Conservation (phyloP, 306 rosid species). For the Astragalus membranaceus region DNA sequence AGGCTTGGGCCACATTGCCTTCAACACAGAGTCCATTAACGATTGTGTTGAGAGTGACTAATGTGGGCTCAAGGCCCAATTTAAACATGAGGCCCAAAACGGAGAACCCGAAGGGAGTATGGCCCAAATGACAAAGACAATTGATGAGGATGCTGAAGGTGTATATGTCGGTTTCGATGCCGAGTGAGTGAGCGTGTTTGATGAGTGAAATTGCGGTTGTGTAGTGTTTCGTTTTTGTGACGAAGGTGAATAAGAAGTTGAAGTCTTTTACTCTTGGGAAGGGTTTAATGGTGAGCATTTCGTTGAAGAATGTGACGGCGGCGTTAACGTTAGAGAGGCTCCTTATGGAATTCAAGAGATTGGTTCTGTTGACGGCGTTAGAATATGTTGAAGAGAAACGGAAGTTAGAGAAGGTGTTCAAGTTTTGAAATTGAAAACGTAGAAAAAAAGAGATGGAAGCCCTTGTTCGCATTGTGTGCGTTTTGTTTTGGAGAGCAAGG, state of each 20-base stretch:
- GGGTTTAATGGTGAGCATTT: constrained; percentile 21
- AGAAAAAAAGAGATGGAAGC: background rate
- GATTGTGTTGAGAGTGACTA: background rate
- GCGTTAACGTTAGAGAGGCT: constrained; percentile 1
- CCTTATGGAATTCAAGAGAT: background rate
- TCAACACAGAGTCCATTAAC: constrained; percentile 28
- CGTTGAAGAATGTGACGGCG: constrained; percentile 22
- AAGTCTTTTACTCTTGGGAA: constrained; percentile 18
- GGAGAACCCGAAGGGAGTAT: constrained; percentile 1
- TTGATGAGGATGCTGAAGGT: constrained; percentile 23
- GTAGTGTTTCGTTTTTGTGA: constrained; percentile 18
- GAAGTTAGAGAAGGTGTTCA: background rate
- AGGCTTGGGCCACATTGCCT: background rate
- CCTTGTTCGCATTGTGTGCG: background rate
- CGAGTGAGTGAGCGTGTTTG: background rate
- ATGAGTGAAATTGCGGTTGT: background rate
- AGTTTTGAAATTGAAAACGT: background rate
- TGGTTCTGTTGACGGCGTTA: background rate
- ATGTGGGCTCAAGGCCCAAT: constrained; percentile 2
- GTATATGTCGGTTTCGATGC: background rate
- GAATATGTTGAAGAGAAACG: background rate
- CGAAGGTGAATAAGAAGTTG: constrained; percentile 14
- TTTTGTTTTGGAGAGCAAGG: background rate
- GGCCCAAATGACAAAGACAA: constrained; percentile 16
- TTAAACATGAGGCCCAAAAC: constrained; percentile 23